Conservation (phyloP, 208 protist species). For the Wallacemonas rigidus region DNA sequence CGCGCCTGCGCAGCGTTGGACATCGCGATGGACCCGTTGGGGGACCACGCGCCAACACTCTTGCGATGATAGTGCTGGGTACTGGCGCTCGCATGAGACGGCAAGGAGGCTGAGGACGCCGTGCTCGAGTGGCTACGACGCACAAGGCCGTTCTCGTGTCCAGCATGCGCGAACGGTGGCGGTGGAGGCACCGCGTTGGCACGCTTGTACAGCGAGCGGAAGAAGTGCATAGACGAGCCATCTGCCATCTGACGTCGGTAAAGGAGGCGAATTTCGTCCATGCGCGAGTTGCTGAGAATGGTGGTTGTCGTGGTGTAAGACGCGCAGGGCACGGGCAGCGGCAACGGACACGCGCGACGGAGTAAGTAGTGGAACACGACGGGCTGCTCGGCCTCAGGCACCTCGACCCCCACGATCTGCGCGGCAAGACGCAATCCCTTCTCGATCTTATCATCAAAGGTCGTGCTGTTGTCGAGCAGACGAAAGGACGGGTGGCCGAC, state of each 20-base stretch:
- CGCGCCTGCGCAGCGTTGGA: slow-evolving; percentile 25
- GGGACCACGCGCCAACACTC: neutral
- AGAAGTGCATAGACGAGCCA: slow-evolving; percentile 70
- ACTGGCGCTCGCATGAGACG: neutral
- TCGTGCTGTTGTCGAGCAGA: slow-evolving; percentile 74
- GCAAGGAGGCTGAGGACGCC: slow-evolving; percentile 12
- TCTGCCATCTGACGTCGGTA: slow-evolving; percentile 48
- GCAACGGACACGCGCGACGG: slow-evolving; percentile 35
- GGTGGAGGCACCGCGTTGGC: neutral
- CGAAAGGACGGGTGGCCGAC: slow-evolving; percentile 71
- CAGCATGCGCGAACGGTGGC: neutral
- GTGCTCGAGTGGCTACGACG: slow-evolving; percentile 11
- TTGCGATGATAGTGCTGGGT: slow-evolving; percentile 12
- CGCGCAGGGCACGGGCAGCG: slow-evolving; percentile 40
- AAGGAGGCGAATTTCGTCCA: slow-evolving; percentile 67
- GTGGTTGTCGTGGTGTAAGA: slow-evolving; percentile 49
- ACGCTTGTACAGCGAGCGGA: slow-evolving; percentile 40
- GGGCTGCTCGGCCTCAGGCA: slow-evolving; percentile 25
- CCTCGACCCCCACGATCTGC: slow-evolving; percentile 39
- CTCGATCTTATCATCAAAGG: slow-evolving; percentile 82
- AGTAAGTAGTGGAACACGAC: slow-evolving; percentile 42
- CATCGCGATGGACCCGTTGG: neutral
- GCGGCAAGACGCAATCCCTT: slow-evolving; percentile 66
- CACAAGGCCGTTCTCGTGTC: slow-evolving; percentile 5
- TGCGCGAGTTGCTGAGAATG: slow-evolving; percentile 52